phyloP scores from a whole-genome alignment of 2,329 filamentous ascomycete species.

The Alternaria conjuncta region DNA sequence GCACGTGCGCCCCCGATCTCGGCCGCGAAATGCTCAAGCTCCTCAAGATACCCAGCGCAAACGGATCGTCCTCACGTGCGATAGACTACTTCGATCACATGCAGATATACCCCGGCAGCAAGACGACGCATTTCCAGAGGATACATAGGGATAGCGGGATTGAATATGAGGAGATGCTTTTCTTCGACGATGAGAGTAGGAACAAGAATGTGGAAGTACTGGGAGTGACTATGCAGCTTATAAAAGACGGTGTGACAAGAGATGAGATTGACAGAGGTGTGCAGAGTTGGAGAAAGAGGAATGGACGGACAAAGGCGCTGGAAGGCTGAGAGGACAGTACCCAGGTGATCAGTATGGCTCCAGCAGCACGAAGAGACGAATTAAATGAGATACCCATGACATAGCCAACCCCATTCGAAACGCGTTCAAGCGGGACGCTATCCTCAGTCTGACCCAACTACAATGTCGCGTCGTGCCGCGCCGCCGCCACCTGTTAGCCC shows the following conservation, averaged over 20 bases:
- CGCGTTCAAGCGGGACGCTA: too few species aligned
- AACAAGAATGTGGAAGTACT: slow-evolving; percentile 83
- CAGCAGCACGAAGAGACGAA: neutral
- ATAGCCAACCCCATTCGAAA: too few species aligned
- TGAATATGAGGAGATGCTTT: slow-evolving; percentile 83
- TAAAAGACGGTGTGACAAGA: slow-evolving; percentile 78
- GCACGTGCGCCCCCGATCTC: slow-evolving; percentile 79
- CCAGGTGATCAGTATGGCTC: neutral
- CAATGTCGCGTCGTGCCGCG: neutral
- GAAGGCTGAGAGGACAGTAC: neutral
- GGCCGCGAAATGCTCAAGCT: slow-evolving; percentile 81
- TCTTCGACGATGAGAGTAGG: slow-evolving; percentile 90
- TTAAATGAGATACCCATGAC: neutral
- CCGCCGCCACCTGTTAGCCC: neutral
- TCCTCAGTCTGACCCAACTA: neutral
- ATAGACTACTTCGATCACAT: slow-evolving; percentile 63
- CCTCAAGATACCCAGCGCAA: slow-evolving; percentile 66
- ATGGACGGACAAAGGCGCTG: slow-evolving; percentile 52
- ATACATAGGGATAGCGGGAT: slow-evolving; percentile 75
- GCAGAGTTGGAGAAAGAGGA: slow-evolving; percentile 77
- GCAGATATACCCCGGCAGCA: slow-evolving; percentile 75
- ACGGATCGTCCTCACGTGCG: slow-evolving; percentile 51
- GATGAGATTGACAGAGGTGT: slow-evolving; percentile 81
- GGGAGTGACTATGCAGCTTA: slow-evolving; percentile 84
- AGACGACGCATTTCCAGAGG: slow-evolving; percentile 82